phyloP scores from a whole-genome alignment of 495 filamentous ascomycete genomes.

The Peziza echinospora region DNA sequence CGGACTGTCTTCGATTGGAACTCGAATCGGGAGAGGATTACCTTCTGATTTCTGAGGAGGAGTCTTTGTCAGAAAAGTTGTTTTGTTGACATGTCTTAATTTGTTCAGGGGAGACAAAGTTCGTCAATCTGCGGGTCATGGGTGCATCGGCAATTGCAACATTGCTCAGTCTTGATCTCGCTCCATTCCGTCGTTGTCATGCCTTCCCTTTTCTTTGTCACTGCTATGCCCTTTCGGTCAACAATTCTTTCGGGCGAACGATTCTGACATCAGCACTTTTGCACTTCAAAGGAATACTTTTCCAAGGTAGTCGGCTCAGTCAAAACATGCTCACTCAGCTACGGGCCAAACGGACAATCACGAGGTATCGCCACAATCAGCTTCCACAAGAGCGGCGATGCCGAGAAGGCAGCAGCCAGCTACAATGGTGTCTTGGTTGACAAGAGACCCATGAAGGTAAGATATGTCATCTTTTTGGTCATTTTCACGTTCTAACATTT shows the following conservation, averaged over 20 bases:
- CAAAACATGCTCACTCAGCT: conserved; percentile 69
- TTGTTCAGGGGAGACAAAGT: too few relatives aligned
- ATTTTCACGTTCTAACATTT: too few relatives aligned
- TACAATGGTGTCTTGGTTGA: conserved; percentile 79
- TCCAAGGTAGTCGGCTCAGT: conserved; percentile 66
- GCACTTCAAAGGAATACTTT: conserved; percentile 73
- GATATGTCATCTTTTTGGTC: too few relatives aligned
- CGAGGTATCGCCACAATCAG: conserved; percentile 66
- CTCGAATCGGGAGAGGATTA: conserved; percentile 19
- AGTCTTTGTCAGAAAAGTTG: neutral
- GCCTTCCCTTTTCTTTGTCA: neutral
- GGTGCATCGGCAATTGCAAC: neutral
- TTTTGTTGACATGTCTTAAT: too few relatives aligned
- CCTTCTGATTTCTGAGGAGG: neutral
- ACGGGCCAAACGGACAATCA: conserved; percentile 77
- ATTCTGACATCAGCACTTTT: conserved; percentile 21
- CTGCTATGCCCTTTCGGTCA: neutral
- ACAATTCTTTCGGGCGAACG: conserved; percentile 8
- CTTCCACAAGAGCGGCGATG: conserved; percentile 56
- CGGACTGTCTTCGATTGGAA: conserved; percentile 16
- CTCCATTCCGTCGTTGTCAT: neutral
- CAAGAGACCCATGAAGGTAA: conserved; percentile 76
- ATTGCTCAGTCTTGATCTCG: neutral
- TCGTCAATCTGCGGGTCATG: neutral
- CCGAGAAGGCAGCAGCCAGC: conserved; percentile 55